Conservation (phyloP, 2,329 filamentous ascomycete species). For the Venturiaceae sp. region DNA sequence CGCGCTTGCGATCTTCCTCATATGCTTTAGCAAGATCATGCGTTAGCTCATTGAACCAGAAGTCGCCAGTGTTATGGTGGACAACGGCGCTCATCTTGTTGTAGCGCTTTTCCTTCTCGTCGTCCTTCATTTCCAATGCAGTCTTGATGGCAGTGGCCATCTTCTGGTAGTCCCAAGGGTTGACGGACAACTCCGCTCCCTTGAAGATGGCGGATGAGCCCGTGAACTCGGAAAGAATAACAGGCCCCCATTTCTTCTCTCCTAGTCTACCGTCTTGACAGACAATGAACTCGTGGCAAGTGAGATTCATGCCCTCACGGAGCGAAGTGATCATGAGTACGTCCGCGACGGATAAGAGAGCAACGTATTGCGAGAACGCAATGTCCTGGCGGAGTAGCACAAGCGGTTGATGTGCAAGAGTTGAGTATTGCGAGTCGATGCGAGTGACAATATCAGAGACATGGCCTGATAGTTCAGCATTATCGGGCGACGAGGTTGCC, state of each 20-base stretch:
- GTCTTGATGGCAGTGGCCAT: slow-evolving; percentile 78
- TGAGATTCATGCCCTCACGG: slow-evolving; percentile 95
- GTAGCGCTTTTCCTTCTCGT: slow-evolving; percentile 70
- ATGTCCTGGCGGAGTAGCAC: slow-evolving; percentile 95
- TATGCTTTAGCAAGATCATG: slow-evolving; percentile 64
- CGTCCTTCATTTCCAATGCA: slow-evolving; percentile 68
- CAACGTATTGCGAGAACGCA: slow-evolving; percentile 86
- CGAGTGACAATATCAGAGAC: slow-evolving; percentile 91
- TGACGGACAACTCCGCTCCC: slow-evolving; percentile 72
- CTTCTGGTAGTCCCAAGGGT: slow-evolving; percentile 89
- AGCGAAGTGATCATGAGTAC: slow-evolving; percentile 90
- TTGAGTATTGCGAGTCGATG: slow-evolving; percentile 86
- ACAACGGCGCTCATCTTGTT: slow-evolving; percentile 62
- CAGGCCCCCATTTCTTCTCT: slow-evolving; percentile 71
- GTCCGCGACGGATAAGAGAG: slow-evolving; percentile 80
- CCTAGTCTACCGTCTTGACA: slow-evolving; percentile 75
- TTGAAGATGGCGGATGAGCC: slow-evolving; percentile 82
- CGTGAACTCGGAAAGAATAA: slow-evolving; percentile 92
- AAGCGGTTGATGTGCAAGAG: slow-evolving; percentile 81
- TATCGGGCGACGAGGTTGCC: slow-evolving; percentile 80
- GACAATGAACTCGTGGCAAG: slow-evolving; percentile 85
- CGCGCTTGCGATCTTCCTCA: slow-evolving; percentile 74
- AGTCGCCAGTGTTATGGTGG: slow-evolving; percentile 69
- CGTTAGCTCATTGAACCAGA: slow-evolving; percentile 75
- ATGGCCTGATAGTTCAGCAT: slow-evolving; percentile 75